These are phyloP conservation scores for Sclerotinia borealis DNA, from an alignment of 2,329 filamentous ascomycete genomes.

Conservation along the genomic window DNA sequence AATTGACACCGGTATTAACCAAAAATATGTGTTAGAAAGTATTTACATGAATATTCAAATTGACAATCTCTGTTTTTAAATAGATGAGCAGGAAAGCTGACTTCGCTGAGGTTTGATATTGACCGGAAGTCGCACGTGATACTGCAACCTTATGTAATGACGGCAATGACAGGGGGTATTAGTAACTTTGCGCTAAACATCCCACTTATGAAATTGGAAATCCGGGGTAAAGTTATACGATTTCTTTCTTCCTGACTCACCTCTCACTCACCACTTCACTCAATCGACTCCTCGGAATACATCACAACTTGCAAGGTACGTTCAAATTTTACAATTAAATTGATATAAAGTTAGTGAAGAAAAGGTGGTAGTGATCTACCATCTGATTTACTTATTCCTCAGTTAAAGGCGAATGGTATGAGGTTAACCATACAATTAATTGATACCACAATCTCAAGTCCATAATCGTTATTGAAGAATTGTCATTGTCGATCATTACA, in stretches of 20 bases:
- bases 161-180: too few relatives aligned
- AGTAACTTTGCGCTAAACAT: neutral
- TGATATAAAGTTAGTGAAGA: neutral
- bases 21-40: neutral
- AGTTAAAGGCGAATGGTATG: neutral
- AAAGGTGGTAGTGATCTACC: neutral
- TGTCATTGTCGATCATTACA: neutral
- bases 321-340: neutral
- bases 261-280: neutral
- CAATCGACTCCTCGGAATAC: neutral
- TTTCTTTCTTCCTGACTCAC: neutral
- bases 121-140: too few relatives aligned
- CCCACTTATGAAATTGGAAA: neutral
- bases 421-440: neutral
- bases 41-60: too few relatives aligned
- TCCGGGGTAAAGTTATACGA: conserved; percentile 1
- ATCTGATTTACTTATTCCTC: neutral
- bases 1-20: neutral
- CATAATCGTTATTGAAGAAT: neutral
- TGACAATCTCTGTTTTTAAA: too few relatives aligned
- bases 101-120: neutral
- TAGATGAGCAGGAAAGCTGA: too few relatives aligned
- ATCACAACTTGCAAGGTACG: neutral
- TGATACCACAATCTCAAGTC: neutral
- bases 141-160: neutral